phyloP scores from a whole-genome alignment of 164 flowering plant genomes.

The Vitis riparia region DNA sequence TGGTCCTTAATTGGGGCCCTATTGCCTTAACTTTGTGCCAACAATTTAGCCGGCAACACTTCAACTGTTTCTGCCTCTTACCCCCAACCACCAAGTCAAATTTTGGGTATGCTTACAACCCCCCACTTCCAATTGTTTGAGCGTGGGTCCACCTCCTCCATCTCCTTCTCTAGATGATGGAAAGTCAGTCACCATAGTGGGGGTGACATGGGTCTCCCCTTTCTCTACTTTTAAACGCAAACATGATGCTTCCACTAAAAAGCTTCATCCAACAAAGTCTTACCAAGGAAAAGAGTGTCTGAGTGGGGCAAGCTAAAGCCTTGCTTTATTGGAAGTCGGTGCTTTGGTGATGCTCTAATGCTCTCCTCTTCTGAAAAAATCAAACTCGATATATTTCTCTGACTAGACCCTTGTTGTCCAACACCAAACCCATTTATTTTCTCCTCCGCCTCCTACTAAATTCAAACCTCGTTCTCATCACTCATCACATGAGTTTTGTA shows the following conservation, averaged over 20 bases:
- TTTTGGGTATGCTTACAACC: not conserved
- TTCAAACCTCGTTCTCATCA: not conserved
- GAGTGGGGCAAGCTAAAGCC: slow-evolving; percentile 20
- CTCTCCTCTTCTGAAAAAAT: not conserved
- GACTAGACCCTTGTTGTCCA: slow-evolving; percentile 19
- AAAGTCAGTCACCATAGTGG: slow-evolving; percentile 13
- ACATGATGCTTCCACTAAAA: slow-evolving; percentile 22
- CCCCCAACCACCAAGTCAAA: slow-evolving; percentile 21
- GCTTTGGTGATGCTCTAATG: slow-evolving; percentile 18
- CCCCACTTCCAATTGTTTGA: not conserved
- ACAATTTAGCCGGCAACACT: slow-evolving; percentile 21
- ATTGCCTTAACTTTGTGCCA: slow-evolving; percentile 28
- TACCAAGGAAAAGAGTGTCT: slow-evolving; percentile 4
- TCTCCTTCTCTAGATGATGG: slow-evolving; percentile 1
- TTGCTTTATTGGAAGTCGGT: slow-evolving; percentile 28
- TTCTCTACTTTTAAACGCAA: slow-evolving; percentile 27
- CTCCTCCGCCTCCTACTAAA: not conserved
- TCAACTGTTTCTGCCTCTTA: slow-evolving; percentile 17
- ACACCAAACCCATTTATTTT: not conserved
- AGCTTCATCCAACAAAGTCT: slow-evolving; percentile 8
- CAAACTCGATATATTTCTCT: slow-evolving; percentile 10
- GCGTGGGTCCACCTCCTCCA: slow-evolving; percentile 1
- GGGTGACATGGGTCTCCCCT: slow-evolving; percentile 17
- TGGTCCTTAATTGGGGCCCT: slow-evolving; percentile 14
- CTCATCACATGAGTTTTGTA: slow-evolving; percentile 1